Base-by-base conservation (phyloP, 441 rosid species). In the Isatis lusitanica region DNA sequence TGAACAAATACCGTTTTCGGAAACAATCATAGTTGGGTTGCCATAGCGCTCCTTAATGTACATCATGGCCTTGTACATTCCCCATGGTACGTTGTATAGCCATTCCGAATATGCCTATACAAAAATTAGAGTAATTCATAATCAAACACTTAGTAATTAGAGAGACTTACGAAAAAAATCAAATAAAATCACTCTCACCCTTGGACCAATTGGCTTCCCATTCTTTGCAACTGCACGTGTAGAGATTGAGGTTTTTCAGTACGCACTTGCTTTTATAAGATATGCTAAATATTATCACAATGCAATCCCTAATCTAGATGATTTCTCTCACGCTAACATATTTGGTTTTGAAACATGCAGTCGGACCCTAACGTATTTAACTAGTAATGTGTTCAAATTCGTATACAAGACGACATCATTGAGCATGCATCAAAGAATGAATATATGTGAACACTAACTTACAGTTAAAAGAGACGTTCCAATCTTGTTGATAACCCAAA, bases 1-100 rank as follows among this genome's bases (percentile, higher is more conserved):
- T 16, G n/a, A n/a, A n/a, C n/a, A 13, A 26, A 5, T 84, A 93
- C 99, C 96, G 50, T 95, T 95, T 85, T 95, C 98, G 1, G 98
- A 83, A 28, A 95, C 77, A 62, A 92, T 82, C 63, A 93, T 82
- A 0, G 85, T 81, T 1, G 96, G 99, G 80, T 95, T 91, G 17
- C 93, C 93, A 39, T 93, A 95, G 1, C 17, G 84, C 81, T 91
- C 95, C 81, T 95, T 92, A 9, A 95, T 80, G 70, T 95, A 92
- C 78, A 83, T 92, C 73, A 94, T 66, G 43, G 91, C 84, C 80
- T 90, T 94, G 85, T 88, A 94, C 84, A 94, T 63, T 3, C 98
- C 98, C 97, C 98, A 86, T 77, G 43, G 46, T 66, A 36, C 97
- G 30, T 81, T 79, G 72, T 94, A 92, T 18, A 94, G 88, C 98